phyloP scores from a whole-genome alignment of 148 eudicot genomes.

The Vaccinium macrocarpon region DNA sequence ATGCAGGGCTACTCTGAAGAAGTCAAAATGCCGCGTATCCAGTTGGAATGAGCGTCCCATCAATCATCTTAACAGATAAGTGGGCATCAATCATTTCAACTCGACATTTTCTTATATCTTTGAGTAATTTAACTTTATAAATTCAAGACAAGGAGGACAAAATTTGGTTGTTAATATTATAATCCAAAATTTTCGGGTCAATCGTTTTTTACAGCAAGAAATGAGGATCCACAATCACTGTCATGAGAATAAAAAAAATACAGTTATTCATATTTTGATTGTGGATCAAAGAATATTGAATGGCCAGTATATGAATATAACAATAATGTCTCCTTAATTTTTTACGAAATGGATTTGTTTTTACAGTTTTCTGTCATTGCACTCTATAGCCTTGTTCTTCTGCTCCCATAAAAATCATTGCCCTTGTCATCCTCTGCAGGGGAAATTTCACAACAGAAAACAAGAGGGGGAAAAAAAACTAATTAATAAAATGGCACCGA shows the following conservation, averaged over 20 bases:
- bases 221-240: conserved; percentile 19
- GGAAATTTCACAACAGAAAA: neutral
- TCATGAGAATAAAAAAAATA: conserved; percentile 36
- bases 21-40: conserved; percentile 22
- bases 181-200: neutral
- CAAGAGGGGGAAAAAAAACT: too few relatives aligned
- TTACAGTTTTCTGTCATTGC: conserved; percentile 33
- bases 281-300: conserved; percentile 42
- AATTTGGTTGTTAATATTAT: neutral
- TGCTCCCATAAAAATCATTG: conserved; percentile 42
- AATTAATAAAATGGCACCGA: neutral
- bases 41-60: conserved; percentile 10
- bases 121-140: neutral
- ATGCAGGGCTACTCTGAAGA: neutral
- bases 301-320: conserved; percentile 18
- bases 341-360: neutral
- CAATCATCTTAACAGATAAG: neutral
- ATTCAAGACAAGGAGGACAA: neutral
- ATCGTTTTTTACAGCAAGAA: neutral
- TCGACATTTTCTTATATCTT: too few relatives aligned
- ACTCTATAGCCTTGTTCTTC: conserved; percentile 52
- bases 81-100: neutral
- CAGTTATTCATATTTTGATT: neutral
- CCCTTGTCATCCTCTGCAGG: conserved; percentile 54
- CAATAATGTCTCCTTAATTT: conserved; percentile 9